Conservation (phyloP, 1,139 yeast genomes). For the Geotrichum siamense region DNA sequence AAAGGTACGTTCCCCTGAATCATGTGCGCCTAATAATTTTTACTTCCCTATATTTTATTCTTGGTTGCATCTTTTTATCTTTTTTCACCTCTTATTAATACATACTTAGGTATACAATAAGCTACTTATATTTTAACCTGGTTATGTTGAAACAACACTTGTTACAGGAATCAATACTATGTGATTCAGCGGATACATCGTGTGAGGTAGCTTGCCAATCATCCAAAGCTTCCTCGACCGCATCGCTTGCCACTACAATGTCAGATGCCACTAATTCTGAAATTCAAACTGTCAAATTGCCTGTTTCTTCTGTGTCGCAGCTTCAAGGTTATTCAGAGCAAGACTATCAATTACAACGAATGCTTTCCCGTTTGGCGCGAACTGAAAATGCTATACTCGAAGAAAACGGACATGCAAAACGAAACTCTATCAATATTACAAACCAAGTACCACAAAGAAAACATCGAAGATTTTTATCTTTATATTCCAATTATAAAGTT, state of each 20-base stretch:
- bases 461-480: no score
- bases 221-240: constrained; percentile 8
- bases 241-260: no score
- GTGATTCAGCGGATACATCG: not conserved
- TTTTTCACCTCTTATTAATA: no score
- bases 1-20: no score
- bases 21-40: no score
- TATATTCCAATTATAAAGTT: no score
- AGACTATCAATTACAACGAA: constrained; percentile 29
- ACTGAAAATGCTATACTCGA: constrained; percentile 29
- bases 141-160: no score
- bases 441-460: not conserved
- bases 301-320: constrained; percentile 5
- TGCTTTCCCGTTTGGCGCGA: constrained; percentile 31
- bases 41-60: no score
- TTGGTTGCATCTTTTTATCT: no score
- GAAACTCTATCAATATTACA: not conserved
- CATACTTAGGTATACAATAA: no score
- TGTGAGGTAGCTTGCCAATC: constrained; percentile 2
- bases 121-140: no score
- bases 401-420: not conserved
- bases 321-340: constrained; percentile 16
- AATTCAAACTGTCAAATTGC: constrained; percentile 9
- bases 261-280: constrained; percentile 4
- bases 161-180: no score